Percentiles rank a stretch among this genome's conserved stretches.
phyloP scores from a whole-genome alignment of 805 yeast species.

The Candida corydali region DNA sequence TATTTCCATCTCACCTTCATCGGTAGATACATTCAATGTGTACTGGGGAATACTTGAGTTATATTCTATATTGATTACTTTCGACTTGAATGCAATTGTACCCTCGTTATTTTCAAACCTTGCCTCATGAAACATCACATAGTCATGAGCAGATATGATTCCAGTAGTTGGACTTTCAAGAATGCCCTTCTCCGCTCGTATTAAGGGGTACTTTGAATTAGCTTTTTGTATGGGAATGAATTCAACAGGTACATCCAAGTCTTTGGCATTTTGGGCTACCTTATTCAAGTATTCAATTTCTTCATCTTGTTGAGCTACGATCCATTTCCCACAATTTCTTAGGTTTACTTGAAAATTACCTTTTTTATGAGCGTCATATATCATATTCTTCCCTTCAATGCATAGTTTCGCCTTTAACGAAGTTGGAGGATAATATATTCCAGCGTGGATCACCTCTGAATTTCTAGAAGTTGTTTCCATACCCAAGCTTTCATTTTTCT shows the following conservation, averaged over 20 bases:
- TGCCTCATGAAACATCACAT: slow-evolving; percentile 56
- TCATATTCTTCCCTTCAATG: slow-evolving; percentile 64
- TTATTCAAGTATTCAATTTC: slow-evolving; percentile 58
- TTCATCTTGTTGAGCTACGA: slow-evolving; percentile 72
- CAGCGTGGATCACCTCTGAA: slow-evolving; percentile 92
- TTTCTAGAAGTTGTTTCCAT: slow-evolving; percentile 85
- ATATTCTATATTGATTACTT: slow-evolving; percentile 42
- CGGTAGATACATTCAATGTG: slow-evolving; percentile 20
- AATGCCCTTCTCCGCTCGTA: slow-evolving; percentile 57
- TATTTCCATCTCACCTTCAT: slow-evolving; percentile 35
- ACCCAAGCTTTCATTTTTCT: slow-evolving; percentile 63
- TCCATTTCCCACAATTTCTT: slow-evolving; percentile 73
- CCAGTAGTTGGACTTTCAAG: slow-evolving; percentile 81
- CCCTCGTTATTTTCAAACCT: slow-evolving; percentile 56
- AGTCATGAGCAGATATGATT: slow-evolving; percentile 75
- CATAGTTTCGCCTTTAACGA: slow-evolving; percentile 69
- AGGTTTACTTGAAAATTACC: slow-evolving; percentile 45
- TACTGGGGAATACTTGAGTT: slow-evolving; percentile 18
- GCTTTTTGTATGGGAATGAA: slow-evolving; percentile 48
- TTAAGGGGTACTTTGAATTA: slow-evolving; percentile 55
- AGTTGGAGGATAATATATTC: slow-evolving; percentile 71
- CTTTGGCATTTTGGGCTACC: slow-evolving; percentile 46
- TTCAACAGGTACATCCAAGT: slow-evolving; percentile 54
- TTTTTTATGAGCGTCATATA: slow-evolving; percentile 49
- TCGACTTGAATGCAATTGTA: slow-evolving; percentile 59